Percentiles rank a stretch among this genome's conserved stretches.
These are phyloP conservation scores for Mycotypha africana DNA, from an alignment of 371 early-diverging fungal species.

Conservation along the genomic window DNA sequence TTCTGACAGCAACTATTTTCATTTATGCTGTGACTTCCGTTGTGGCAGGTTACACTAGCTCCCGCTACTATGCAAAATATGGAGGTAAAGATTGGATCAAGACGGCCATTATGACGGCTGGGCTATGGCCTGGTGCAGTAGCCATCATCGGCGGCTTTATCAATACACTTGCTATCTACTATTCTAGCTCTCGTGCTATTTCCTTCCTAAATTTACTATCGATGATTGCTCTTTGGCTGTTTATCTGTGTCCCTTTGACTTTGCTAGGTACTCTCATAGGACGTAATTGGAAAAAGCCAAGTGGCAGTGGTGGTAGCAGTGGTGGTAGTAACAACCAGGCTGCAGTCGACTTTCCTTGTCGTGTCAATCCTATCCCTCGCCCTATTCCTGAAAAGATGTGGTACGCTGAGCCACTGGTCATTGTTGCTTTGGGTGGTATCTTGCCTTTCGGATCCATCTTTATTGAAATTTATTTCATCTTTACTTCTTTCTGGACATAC, in stretches of 20 bases:
- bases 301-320: no score
- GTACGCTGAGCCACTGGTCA: conserved; percentile 61
- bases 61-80: conserved; percentile 65
- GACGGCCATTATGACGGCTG: conserved; percentile 64
- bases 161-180: conserved; percentile 73
- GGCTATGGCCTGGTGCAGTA: conserved; percentile 68
- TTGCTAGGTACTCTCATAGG: conserved; percentile 75
- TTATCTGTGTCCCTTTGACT: conserved; percentile 73
- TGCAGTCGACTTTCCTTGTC: conserved; percentile 68
- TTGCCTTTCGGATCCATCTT: conserved; percentile 84
- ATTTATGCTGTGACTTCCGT: conserved; percentile 74
- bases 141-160: conserved; percentile 53
- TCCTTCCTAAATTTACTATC: conserved; percentile 73
- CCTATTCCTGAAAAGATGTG: conserved; percentile 76
- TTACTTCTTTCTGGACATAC: conserved; percentile 82
- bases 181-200: conserved; percentile 74
- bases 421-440: conserved; percentile 66
- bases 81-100: conserved; percentile 73
- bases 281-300: conserved; percentile 67
- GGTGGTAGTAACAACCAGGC: no score
- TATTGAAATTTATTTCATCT: conserved; percentile 85
- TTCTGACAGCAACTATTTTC: conserved; percentile 77
- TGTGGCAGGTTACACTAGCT: conserved; percentile 67
- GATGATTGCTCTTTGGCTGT: conserved; percentile 68
- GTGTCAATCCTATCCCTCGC: conserved; percentile 80